A percentile compares a stretch with the other conserved stretches of the same genome.
Evolutionary conservation across 176 grass and related monocot species (phyloP).

Genomic region (Hsuehochloa calcarea): DNA sequence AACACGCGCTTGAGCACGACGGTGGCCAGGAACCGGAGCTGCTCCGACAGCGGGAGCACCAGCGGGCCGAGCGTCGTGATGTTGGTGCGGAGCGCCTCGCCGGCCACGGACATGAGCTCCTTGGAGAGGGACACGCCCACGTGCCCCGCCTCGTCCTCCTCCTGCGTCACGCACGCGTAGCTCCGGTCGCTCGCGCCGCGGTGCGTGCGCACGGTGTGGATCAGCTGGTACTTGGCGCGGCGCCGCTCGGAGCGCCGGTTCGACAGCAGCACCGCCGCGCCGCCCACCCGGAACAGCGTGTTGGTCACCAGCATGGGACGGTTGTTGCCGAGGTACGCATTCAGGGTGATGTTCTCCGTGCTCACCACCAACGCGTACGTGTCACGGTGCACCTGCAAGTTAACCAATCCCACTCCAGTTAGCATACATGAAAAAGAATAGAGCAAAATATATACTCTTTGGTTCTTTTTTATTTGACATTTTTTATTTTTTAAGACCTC

Average conservation of each 20-base stretch:
- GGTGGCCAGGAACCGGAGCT: slow-evolving; percentile 36
- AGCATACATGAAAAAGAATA: background rate
- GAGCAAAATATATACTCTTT: too few species aligned
- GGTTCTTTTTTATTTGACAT: too few species aligned
- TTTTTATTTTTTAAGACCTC: too few species aligned
- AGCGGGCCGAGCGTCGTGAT: slow-evolving; percentile 44
- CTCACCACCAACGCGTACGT: slow-evolving; percentile 65
- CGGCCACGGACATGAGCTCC: slow-evolving; percentile 49
- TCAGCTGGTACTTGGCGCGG: slow-evolving; percentile 40
- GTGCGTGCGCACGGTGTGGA: slow-evolving; percentile 53
- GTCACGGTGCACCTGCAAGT: slow-evolving; percentile 46
- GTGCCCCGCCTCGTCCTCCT: slow-evolving; percentile 27
- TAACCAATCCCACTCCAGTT: background rate
- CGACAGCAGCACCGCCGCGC: slow-evolving; percentile 45
- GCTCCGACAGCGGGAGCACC: slow-evolving; percentile 44
- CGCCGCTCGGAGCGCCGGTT: slow-evolving; percentile 26
- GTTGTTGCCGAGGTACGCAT: slow-evolving; percentile 54
- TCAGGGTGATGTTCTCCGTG: slow-evolving; percentile 64
- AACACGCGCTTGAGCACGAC: slow-evolving; percentile 2
- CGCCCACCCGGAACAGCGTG: slow-evolving; percentile 51
- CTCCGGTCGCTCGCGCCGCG: slow-evolving; percentile 33
- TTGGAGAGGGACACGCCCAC: slow-evolving; percentile 41
- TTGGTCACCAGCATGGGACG: slow-evolving; percentile 56
- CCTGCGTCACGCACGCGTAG: slow-evolving; percentile 43
- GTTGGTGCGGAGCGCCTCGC: slow-evolving; percentile 47